These are phyloP conservation scores for Talaromyces sp. DNA, from an alignment of 2,329 filamentous ascomycete species.

Conservation along the genomic window DNA sequence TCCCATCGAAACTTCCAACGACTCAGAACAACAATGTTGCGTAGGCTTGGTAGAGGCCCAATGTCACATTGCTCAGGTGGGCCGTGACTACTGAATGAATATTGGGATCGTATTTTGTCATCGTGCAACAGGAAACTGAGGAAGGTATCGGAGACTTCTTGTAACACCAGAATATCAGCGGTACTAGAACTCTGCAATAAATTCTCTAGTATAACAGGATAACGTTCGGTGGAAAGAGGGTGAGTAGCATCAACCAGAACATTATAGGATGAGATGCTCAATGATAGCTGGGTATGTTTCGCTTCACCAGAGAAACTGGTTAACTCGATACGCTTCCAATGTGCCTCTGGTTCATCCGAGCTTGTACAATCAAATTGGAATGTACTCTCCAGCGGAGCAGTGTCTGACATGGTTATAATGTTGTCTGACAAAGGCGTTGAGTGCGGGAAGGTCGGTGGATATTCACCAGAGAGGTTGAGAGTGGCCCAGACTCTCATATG, in stretches of 20 bases:
- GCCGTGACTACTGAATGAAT: conserved; percentile 59
- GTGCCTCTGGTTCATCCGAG: not conserved
- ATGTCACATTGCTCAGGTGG: conserved; percentile 54
- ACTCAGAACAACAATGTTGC: conserved; percentile 63
- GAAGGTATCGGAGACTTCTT: conserved; percentile 66
- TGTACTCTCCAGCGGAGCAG: not conserved
- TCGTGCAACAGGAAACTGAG: conserved; percentile 56
- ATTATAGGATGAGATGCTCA: not conserved
- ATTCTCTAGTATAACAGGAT: conserved; percentile 22
- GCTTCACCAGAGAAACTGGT: not conserved
- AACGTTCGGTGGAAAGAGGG: not conserved
- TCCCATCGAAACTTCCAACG: conserved; percentile 57
- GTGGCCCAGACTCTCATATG: not conserved
- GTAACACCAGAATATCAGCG: conserved; percentile 48
- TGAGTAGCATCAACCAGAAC: not conserved
- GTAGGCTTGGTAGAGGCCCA: conserved; percentile 58
- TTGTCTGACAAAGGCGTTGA: not conserved
- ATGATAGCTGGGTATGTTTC: not conserved
- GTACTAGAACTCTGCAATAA: conserved; percentile 35
- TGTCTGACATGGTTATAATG: not conserved
- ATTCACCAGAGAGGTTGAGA: not conserved
- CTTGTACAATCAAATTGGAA: not conserved
- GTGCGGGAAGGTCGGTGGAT: not conserved
- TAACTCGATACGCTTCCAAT: not conserved
- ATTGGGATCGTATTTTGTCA: conserved; percentile 47